Conservation (phyloP, 495 filamentous ascomycete genomes). For the Recurvomyces mirabilis region DNA sequence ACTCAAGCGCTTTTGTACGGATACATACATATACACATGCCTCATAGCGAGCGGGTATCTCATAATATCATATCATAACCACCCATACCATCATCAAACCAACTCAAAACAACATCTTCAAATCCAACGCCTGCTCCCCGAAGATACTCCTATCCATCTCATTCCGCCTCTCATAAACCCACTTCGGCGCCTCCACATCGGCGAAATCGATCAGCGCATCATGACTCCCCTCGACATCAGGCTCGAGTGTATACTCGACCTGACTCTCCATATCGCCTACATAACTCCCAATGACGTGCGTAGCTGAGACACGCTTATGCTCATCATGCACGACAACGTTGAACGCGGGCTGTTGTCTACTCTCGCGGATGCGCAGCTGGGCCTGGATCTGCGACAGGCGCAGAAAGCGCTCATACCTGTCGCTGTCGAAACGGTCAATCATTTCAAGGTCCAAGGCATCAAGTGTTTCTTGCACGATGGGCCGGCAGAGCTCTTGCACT, state of each 20-base stretch:
- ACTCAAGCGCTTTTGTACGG: no score
- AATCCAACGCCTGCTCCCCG: slow-evolving; percentile 12
- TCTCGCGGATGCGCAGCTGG: slow-evolving; percentile 39
- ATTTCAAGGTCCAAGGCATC: slow-evolving; percentile 8
- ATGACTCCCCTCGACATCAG: slow-evolving; percentile 47
- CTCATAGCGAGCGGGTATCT: no score
- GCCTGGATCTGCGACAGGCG: slow-evolving; percentile 22
- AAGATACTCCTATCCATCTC: slow-evolving; percentile 7
- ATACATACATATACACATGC: no score
- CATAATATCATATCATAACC: no score
- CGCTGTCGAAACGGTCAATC: slow-evolving; percentile 6
- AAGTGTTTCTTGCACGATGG: slow-evolving; percentile 16
- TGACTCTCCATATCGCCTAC: slow-evolving; percentile 45
- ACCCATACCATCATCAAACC: no score
- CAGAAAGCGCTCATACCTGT: slow-evolving; percentile 14
- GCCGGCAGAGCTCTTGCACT: slow-evolving; percentile 26
- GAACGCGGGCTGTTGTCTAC: slow-evolving; percentile 40
- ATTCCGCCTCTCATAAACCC: slow-evolving; percentile 16
- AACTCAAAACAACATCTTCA: slow-evolving; percentile 10
- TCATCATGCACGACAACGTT: slow-evolving; percentile 46
- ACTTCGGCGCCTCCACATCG: slow-evolving; percentile 33
- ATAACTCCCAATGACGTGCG: slow-evolving; percentile 43
- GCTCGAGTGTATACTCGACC: slow-evolving; percentile 47
- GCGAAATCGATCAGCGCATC: slow-evolving; percentile 44
- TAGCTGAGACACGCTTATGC: slow-evolving; percentile 30